Evolutionary conservation across 225 moss, liverwort and hornwort genomes (phyloP).

Genomic region (Pleurozium schreberi): DNA sequence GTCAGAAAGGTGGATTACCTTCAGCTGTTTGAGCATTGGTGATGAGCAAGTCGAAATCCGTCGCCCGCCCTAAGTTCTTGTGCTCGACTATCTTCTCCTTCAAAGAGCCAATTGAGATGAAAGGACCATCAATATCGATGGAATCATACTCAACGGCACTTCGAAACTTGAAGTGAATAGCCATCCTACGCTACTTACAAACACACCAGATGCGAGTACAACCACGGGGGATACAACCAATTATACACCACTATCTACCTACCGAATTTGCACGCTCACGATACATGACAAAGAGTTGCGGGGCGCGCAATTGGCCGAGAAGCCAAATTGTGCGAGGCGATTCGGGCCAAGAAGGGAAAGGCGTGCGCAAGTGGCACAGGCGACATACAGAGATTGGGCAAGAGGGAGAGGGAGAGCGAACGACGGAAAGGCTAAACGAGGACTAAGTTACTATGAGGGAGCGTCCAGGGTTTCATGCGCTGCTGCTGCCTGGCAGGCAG

Average conservation of each 20-base stretch:
- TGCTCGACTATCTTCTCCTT: conserved; percentile 94
- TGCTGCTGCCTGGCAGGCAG: background rate
- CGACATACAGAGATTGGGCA: background rate
- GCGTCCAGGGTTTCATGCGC: background rate
- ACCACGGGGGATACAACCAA: background rate
- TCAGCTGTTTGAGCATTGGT: conserved; percentile 91
- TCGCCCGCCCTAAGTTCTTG: conserved; percentile 77
- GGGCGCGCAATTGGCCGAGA: background rate
- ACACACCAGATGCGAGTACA: background rate
- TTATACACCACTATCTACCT: background rate
- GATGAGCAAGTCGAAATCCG: conserved; percentile 89
- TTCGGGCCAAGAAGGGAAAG: background rate
- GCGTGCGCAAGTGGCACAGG: background rate
- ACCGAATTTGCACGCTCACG: background rate
- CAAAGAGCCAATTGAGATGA: conserved; percentile 67
- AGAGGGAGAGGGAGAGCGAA: background rate
- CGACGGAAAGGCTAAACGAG: background rate
- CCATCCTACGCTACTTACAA: conserved; percentile 36
- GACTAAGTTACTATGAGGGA: background rate
- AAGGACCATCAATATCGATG: conserved; percentile 81
- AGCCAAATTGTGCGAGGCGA: background rate
- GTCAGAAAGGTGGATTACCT: conserved; percentile 24
- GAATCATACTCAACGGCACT: conserved; percentile 96
- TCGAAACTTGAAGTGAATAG: conserved; percentile 92
- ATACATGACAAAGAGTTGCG: background rate